Evolutionary conservation across 192 early-diverging fungal genomes (phyloP), one percentile per base, ranked within the genome.

Genomic region (Coemansia sp.): DNA sequence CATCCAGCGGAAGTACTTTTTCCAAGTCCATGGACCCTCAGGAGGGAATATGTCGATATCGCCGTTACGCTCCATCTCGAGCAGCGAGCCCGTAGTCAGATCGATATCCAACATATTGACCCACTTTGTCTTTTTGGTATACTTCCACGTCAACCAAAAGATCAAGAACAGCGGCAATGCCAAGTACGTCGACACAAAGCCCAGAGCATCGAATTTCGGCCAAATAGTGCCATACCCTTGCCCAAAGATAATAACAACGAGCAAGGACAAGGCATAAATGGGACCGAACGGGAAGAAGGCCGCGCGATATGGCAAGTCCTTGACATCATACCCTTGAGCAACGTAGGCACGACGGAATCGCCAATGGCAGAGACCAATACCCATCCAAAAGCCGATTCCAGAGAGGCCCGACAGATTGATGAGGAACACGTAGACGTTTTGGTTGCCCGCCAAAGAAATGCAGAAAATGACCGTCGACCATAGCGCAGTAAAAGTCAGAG

Each of bases 371-470:
- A 92, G 50, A 3, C 87, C 86, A 64, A 97, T 97, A 32, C 90
- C 89, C 42, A 91, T 65, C 95, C 95, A 97, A 37, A 92, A 93
- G 52, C 92, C 84, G 58, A 96, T 90, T 6, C 94, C 92, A 4
- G 92, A 83, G 17, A 98, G 88, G 11, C 93, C 89, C 0, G 91
- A 89, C 11, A 91, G 77, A 42, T 87, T 90, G 63, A 91, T 64
- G 43, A 91, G 67, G 78, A 88, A 91, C 26, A 75, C 80, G 64
- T 95, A 95, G 21, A 92, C 88, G n/a, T 85, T 75, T 47, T 90
- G 86, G 44, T 92, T 91, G 37, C 87, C 86, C 5, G 89, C 84
- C 52, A 91, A 72, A 53, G 87, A 87, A 44, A 88, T 85, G 61
- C 86, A 76, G 62, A 90, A 86, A 26, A 88, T 84, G 62, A 90